Evolutionary conservation across 1,284 basidiomycete genomes (phyloP).

Genomic region (Marasmius tenuissimus): DNA sequence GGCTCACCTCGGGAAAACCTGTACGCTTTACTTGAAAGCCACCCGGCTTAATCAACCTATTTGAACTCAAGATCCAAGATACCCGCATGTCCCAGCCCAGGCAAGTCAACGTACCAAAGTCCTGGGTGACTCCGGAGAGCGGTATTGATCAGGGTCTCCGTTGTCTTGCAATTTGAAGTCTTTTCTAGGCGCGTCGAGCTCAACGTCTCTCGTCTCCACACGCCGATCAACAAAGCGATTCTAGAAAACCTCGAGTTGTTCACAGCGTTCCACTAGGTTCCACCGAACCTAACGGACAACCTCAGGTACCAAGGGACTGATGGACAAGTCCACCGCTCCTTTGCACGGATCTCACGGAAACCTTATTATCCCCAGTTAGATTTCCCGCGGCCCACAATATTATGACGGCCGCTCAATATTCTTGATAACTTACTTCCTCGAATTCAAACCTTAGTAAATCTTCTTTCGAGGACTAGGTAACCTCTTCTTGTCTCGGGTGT

Average conservation of each 20-base stretch:
- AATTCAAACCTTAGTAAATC: too few relatives aligned
- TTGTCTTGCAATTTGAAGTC: neutral
- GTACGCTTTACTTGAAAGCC: too few relatives aligned
- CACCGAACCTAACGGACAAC: neutral
- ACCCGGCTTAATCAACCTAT: too few relatives aligned
- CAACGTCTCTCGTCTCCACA: neutral
- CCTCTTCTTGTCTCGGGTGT: too few relatives aligned
- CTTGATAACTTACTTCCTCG: neutral
- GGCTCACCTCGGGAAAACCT: too few relatives aligned
- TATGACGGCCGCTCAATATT: neutral
- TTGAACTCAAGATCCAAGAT: too few relatives aligned
- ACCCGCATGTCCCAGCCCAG: too few relatives aligned
- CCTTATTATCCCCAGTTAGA: slow-evolving; percentile 3
- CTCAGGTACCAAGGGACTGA: neutral
- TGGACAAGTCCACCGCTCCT: neutral
- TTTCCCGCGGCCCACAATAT: neutral
- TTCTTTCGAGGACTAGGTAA: too few relatives aligned
- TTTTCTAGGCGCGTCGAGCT: neutral
- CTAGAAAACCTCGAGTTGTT: neutral
- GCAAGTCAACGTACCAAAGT: too few relatives aligned
- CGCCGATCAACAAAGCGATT: neutral
- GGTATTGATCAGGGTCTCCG: neutral
- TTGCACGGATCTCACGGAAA: neutral
- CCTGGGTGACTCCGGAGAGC: too few relatives aligned
- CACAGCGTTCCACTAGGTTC: neutral